phyloP scores from a whole-genome alignment of 495 filamentous ascomycete species.

The Aspergillus cavernicola region DNA sequence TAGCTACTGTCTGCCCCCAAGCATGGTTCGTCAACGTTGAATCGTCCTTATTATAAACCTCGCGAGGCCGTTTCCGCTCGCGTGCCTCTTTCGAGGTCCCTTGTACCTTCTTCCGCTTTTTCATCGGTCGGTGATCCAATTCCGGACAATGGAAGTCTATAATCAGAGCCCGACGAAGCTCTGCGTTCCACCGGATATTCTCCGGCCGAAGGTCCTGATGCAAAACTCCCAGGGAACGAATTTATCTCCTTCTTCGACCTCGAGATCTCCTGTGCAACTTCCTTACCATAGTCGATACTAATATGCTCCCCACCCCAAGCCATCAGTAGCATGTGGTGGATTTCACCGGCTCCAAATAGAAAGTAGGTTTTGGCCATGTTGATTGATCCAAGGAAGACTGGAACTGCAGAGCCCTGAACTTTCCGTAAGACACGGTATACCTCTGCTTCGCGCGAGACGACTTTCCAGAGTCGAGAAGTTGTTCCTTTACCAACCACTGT shows the following conservation, averaged over 20 bases:
- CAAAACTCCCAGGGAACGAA: conserved; percentile 7
- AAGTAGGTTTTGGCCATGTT: conserved; percentile 7
- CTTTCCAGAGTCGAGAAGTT: background rate
- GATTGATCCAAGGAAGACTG: conserved; percentile 10
- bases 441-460: background rate
- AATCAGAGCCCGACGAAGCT: conserved; percentile 15
- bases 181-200: conserved; percentile 20
- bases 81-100: no score
- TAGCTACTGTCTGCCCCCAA: no score
- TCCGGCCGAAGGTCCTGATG: conserved; percentile 15
- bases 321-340: conserved; percentile 12
- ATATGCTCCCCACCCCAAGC: conserved; percentile 5
- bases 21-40: no score
- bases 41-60: no score
- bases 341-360: background rate
- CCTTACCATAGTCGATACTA: no score
- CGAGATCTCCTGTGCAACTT: no score
- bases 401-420: conserved; percentile 5
- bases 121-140: background rate
- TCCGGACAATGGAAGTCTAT: conserved; percentile 14
- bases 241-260: no score
- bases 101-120: no score
- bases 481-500: conserved; percentile 12
- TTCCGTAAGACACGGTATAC: background rate
- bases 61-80: no score